These are phyloP conservation scores for Penicillium salamii DNA, from an alignment of 495 filamentous ascomycete genomes.

Conservation along the genomic window DNA sequence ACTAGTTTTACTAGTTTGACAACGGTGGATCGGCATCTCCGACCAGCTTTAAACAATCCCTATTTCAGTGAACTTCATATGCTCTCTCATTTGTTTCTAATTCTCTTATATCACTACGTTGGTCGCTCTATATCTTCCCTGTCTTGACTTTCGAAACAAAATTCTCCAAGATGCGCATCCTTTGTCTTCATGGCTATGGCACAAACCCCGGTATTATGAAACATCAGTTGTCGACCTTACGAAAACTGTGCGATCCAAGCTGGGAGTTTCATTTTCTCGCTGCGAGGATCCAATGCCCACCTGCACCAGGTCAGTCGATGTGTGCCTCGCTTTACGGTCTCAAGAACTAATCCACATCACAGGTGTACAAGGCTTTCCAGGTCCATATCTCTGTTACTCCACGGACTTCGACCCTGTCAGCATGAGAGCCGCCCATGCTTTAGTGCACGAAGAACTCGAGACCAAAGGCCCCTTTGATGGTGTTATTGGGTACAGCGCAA, in stretches of 20 bases:
- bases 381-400: constrained; percentile 17
- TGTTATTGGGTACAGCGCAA: constrained; percentile 19
- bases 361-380: constrained; percentile 8
- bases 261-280: constrained; percentile 19
- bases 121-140: no score
- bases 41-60: no score
- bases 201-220: constrained; percentile 13
- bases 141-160: not conserved
- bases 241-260: constrained; percentile 8
- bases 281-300: constrained; percentile 8
- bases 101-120: no score
- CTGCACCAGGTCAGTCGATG: constrained; percentile 6
- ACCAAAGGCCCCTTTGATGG: constrained; percentile 24
- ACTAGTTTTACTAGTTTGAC: no score
- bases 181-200: constrained; percentile 22
- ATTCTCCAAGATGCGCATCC: constrained; percentile 12
- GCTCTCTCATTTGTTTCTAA: no score
- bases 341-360: not conserved
- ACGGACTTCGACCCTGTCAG: constrained; percentile 1
- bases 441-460: constrained; percentile 14
- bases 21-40: no score
- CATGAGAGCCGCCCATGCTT: constrained; percentile 10
- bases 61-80: no score
- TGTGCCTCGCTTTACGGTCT: not conserved
- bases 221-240: constrained; percentile 12